Conservation (phyloP, 1,284 basidiomycete species). For the Apiotrichum domesticum region DNA sequence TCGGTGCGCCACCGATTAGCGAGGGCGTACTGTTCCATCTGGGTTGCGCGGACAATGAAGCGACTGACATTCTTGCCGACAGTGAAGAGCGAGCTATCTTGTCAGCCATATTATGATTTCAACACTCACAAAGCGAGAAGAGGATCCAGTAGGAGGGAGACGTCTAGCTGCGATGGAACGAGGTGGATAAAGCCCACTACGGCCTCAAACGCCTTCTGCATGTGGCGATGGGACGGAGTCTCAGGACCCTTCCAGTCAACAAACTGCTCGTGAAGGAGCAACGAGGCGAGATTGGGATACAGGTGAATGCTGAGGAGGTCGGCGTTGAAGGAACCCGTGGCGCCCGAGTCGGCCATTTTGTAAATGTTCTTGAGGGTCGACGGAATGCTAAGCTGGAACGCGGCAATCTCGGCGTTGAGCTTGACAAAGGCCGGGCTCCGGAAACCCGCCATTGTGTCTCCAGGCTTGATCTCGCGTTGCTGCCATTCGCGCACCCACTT, state of each 20-base stretch:
- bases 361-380: constrained; percentile 28
- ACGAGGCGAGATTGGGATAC: constrained; percentile 31
- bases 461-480: constrained; percentile 27
- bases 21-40: constrained; percentile 17
- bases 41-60: constrained; percentile 24
- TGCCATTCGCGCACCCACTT: constrained; percentile 34
- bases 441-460: constrained; percentile 26
- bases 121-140: constrained; percentile 30
- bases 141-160: constrained; percentile 30
- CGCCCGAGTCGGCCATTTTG: constrained; percentile 19
- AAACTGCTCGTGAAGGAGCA: constrained; percentile 36
- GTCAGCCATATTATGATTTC: too few relatives aligned
- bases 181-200: constrained; percentile 35
- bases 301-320: constrained; percentile 35
- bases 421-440: constrained; percentile 17
- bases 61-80: constrained; percentile 29
- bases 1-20: constrained; percentile 31
- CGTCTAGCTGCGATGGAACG: constrained; percentile 38
- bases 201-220: constrained; percentile 30
- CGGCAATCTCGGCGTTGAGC: constrained; percentile 28
- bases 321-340: constrained; percentile 18
- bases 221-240: constrained; percentile 10
- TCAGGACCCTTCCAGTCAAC: constrained; percentile 21
- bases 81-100: constrained; percentile 28
- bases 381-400: constrained; percentile 29